phyloP scores from a whole-genome alignment of 2,329 filamentous ascomycete species.

The Graphilbum sp. region DNA sequence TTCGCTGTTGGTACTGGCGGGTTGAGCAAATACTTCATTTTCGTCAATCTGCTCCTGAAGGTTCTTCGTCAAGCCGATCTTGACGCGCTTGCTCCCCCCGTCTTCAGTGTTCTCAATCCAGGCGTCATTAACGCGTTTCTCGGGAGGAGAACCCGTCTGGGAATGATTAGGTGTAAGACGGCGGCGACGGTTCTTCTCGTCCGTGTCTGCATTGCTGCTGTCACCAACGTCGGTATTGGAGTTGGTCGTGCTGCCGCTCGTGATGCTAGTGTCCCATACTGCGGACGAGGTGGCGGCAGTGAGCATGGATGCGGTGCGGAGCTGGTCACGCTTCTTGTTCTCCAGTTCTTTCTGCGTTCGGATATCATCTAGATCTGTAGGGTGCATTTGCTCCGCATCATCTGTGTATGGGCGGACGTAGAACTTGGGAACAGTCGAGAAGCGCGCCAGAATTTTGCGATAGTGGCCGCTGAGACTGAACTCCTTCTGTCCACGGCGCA shows the following conservation, averaged over 20 bases:
- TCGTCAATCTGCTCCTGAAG: not conserved
- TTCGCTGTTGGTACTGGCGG: not conserved
- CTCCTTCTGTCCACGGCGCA: slow-evolving; percentile 75
- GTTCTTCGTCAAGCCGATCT: slow-evolving; percentile 11
- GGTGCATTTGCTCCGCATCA: slow-evolving; percentile 68
- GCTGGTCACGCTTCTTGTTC: slow-evolving; percentile 9
- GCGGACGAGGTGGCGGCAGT: not conserved
- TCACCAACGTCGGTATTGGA: not conserved
- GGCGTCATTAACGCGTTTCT: slow-evolving; percentile 19
- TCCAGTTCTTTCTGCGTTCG: slow-evolving; percentile 20
- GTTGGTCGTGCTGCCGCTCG: slow-evolving; percentile 3
- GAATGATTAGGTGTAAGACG: slow-evolving; percentile 7
- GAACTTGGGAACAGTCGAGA: slow-evolving; percentile 46
- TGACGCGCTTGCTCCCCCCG: slow-evolving; percentile 24
- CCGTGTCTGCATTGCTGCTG: not conserved
- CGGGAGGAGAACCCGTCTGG: slow-evolving; percentile 2
- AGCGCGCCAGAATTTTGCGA: slow-evolving; percentile 63
- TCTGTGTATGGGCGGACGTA: slow-evolving; percentile 54
- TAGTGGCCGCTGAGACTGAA: slow-evolving; percentile 81
- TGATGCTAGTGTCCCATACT: slow-evolving; percentile 3
- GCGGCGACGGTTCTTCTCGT: slow-evolving; percentile 11
- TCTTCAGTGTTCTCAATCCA: slow-evolving; percentile 23
- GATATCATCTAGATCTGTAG: slow-evolving; percentile 67
- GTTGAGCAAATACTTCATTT: not conserved
- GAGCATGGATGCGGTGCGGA: not conserved